Percentiles rank a stretch among this genome's conserved stretches.
phyloP scores from a whole-genome alignment of 2,329 filamentous ascomycete genomes.

The Pseudopithomyces maydicus region DNA sequence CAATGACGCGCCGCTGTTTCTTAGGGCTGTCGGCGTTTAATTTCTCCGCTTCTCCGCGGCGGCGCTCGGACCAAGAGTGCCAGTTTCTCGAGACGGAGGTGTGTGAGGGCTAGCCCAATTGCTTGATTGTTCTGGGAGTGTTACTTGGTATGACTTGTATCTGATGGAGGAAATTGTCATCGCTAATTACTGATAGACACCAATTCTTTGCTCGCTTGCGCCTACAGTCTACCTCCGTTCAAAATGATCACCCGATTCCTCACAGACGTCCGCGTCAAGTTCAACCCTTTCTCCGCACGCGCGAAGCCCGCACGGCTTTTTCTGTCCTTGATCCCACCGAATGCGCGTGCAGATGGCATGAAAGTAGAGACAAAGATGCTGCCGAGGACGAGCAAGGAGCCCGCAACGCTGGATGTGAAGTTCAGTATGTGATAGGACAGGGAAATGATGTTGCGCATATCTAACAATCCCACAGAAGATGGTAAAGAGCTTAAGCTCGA shows the following conservation, averaged over 20 bases:
- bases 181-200: slow-evolving; percentile 3
- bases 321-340: slow-evolving; percentile 80
- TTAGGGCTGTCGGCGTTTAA: slow-evolving; percentile 21
- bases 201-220: background rate
- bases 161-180: background rate
- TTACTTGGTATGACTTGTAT: background rate
- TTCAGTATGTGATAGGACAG: slow-evolving; percentile 69
- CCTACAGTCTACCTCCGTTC: slow-evolving; percentile 13
- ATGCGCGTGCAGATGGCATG: slow-evolving; percentile 74
- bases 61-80: slow-evolving; percentile 24
- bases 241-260: slow-evolving; percentile 85
- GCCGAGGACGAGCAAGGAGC: slow-evolving; percentile 69
- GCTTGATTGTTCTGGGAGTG: background rate
- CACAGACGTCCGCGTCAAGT: slow-evolving; percentile 81
- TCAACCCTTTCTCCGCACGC: slow-evolving; percentile 86
- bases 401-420: slow-evolving; percentile 74
- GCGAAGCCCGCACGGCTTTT: slow-evolving; percentile 87
- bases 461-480: slow-evolving; percentile 68
- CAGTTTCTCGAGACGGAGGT: slow-evolving; percentile 1
- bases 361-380: slow-evolving; percentile 79
- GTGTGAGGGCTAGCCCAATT: background rate
- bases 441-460: background rate
- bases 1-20: slow-evolving; percentile 33
- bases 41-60: slow-evolving; percentile 17
- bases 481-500: slow-evolving; percentile 88